Base-by-base conservation (phyloP, 305 asterid genomes). In the Solanum chacoense region DNA sequence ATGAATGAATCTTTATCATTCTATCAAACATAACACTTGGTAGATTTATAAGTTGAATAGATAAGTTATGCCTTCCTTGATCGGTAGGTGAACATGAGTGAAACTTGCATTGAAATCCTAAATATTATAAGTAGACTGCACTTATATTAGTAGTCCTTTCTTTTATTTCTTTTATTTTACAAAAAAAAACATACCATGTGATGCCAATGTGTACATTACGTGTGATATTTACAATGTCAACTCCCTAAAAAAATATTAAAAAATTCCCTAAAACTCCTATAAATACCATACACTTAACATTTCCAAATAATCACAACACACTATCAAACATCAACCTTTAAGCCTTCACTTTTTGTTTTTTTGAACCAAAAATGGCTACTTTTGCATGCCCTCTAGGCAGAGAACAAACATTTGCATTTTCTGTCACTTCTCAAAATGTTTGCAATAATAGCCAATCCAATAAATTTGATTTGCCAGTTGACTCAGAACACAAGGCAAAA, bases 401-500 rank as follows among this genome's bases (percentile, higher is more conserved):
- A 79, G 87, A 85, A 45, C 88, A 87, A 71, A 34, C 89, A 22
- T 78, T 89, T 67, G 88, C 84, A 14, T 32, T 88, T 29, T 88
- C 88, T 18, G 75, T 83, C 18, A 14, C 67, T 34, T 85, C 77
- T 0, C 55, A 63, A 7, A 65, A 50, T 11, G 7, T 5, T 45
- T 35, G 24, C 32, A 71, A 37, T 65, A 88, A 22, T 34, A 34
- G 35, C 31, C 50, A 45, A 42, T 38, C 67, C 84, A 29, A 71
- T 16, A 81, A 88, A 42, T 88, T 83, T 71, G 79, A 26, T 38
- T 67, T 88, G 81, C 90, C 88, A 69, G 88, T 88, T 67, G 88
- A 88, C 37, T 81, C 83, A 59, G 87, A 88, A 8, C 90, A 88
- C 74, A 88, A 50, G 11, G 90, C 90, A 8, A 88, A 38, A 88